Evolutionary conservation across 257 asterid genomes (phyloP), one percentile per base, ranked within the genome.

Genomic region (Linderniella brevidens): DNA sequence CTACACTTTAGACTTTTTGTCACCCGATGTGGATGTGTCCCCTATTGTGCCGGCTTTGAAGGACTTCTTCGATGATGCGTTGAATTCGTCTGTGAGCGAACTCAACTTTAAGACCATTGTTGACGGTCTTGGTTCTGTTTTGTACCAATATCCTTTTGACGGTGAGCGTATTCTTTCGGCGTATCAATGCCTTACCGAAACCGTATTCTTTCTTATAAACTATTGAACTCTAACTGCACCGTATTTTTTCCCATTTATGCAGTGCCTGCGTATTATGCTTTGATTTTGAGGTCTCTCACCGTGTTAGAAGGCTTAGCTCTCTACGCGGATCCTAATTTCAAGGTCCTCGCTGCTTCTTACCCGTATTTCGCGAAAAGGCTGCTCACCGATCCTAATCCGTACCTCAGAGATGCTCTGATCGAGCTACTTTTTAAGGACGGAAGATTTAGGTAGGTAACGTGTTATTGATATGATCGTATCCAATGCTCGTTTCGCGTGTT

Each of bases 381-480:
- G 58, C 93, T 90, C 44, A 90, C 98, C 13, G 98, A 90, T 71
- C 94, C 96, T 47, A 86, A 90, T 61, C 98, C 98, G 35, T 90
- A 90, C 72, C 94, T 90, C 48, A 81, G 98, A 75, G 98, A 90
- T 76, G 98, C 98, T 58, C 94, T 90, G 20, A 77, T 90, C 44
- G 98, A 90, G 85, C 78, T 90, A 57, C 94, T 90, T 62, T 90
- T 90, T 74, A 81, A 90, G 83, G 98, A 90, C 55, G 93, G 93
- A 54, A 77, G 64, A 68, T 81, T 90, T 92, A 90, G 98, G 98
- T 72, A 79, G 58, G 86, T 68, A 8, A 37, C 40, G 16, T 49
- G 49, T 51, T 37, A 60, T 39, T 36, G 32, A 57, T 52, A 39
- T 45, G 58, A 49, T 52, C 35, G 17, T 48, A 54, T 50, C 48